phyloP scores from a whole-genome alignment of 306 rosid species.

The Clitoria ternatea region DNA sequence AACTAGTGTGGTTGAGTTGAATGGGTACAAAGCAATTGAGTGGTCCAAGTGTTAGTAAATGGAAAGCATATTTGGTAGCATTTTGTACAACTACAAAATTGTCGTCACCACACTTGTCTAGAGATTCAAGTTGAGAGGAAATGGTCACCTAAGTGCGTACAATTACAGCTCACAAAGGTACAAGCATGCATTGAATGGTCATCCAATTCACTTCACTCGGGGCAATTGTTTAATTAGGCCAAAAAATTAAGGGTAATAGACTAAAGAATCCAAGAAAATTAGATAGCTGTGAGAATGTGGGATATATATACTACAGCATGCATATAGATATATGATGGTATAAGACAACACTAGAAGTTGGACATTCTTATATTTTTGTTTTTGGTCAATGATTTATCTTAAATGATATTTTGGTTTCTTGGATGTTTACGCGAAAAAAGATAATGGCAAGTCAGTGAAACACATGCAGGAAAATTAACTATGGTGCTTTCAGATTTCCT shows the following conservation, averaged over 20 bases:
- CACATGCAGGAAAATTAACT: neutral
- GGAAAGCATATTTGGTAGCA: neutral
- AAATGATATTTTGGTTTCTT: neutral
- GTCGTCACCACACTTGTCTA: neutral
- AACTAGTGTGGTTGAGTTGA: neutral
- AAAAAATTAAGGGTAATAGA: too few relatives aligned
- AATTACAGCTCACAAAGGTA: neutral
- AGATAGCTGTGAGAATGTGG: too few relatives aligned
- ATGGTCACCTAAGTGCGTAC: neutral
- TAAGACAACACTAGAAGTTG: neutral
- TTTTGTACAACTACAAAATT: neutral
- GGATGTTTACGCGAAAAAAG: neutral
- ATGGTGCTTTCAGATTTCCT: neutral
- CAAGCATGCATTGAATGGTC: neutral
- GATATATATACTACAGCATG: too few relatives aligned
- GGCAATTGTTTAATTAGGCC: neutral
- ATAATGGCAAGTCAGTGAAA: slow-evolving; percentile 3
- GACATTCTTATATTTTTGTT: neutral
- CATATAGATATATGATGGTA: neutral
- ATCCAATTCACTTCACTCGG: neutral
- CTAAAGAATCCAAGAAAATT: too few relatives aligned
- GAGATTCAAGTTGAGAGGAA: neutral
- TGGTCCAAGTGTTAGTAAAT: slow-evolving; percentile 2
- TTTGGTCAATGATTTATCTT: too few relatives aligned
- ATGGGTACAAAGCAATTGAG: neutral